A percentile compares a stretch with the other conserved stretches of the same genome.
Evolutionary conservation across 495 filamentous ascomycete genomes (phyloP).

Genomic region (Sphaerosporella brunnea): DNA sequence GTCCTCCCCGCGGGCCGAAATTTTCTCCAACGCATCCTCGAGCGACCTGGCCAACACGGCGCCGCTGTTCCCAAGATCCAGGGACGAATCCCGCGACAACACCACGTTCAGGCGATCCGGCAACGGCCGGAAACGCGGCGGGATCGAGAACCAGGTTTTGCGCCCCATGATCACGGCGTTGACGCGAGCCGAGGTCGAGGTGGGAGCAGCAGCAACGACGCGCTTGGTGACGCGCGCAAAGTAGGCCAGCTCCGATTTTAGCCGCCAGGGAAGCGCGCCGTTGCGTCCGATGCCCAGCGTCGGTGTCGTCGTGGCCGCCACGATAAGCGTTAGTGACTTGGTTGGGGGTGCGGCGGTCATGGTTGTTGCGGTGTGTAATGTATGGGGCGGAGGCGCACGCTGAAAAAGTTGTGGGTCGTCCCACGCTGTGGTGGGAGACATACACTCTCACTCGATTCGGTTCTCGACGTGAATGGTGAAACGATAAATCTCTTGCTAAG

Average conservation of each 20-base stretch:
- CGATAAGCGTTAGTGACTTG: constrained; percentile 50
- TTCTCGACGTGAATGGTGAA: no score
- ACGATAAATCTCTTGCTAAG: no score
- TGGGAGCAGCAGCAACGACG: constrained; percentile 12
- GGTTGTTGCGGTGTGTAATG: no score
- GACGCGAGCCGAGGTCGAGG: constrained; percentile 7
- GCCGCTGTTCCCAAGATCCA: background rate
- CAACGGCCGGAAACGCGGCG: constrained; percentile 56
- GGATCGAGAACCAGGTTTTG: constrained; percentile 86
- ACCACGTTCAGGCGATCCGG: constrained; percentile 62
- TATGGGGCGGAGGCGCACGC: no score
- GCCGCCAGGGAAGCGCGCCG: constrained; percentile 74
- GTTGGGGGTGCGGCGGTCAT: background rate
- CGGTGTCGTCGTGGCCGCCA: constrained; percentile 45
- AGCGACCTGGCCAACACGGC: constrained; percentile 30
- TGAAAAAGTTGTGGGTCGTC: no score
- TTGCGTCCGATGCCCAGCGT: constrained; percentile 71
- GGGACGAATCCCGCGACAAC: constrained; percentile 36
- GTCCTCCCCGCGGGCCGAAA: constrained; percentile 19
- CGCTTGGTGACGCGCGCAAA: constrained; percentile 83
- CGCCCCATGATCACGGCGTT: constrained; percentile 95
- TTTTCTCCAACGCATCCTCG: constrained; percentile 37
- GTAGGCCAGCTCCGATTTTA: constrained; percentile 81
- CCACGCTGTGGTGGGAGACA: no score
- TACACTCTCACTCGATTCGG: no score